Evolutionary conservation across 1,139 yeast genomes (phyloP).

Genomic region (Magnusiomyces tetraspermus): DNA sequence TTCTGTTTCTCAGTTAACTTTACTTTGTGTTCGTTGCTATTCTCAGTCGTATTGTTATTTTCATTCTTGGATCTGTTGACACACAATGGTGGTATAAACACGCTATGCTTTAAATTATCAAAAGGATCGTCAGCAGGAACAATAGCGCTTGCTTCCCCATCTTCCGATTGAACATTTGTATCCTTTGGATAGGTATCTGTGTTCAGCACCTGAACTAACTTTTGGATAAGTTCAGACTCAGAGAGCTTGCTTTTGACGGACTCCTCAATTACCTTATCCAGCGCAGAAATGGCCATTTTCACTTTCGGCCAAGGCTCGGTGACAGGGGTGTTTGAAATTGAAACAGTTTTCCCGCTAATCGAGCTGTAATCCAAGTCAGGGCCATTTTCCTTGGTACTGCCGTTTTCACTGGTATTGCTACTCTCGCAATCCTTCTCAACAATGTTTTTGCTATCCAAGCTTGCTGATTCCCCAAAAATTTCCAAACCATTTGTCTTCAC

Average conservation of each 20-base stretch:
- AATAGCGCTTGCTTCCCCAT: no score
- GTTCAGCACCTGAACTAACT: conserved; percentile 48
- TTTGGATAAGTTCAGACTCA: conserved; percentile 40
- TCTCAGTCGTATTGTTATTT: no score
- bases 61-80: conserved; percentile 1
- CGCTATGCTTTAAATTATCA: conserved; percentile 45
- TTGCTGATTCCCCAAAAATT: not conserved
- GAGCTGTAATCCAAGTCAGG: conserved; percentile 6
- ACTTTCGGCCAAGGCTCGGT: conserved; percentile 70
- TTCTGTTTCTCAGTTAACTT: not conserved
- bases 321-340: conserved; percentile 54
- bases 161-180: conserved; percentile 16
- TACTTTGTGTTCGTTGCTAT: no score
- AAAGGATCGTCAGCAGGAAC: conserved; percentile 22
- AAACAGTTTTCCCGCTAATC: conserved; percentile 34
- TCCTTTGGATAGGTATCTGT: conserved; percentile 35
- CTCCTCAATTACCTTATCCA: conserved; percentile 36
- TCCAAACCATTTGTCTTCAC: not conserved
- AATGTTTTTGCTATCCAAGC: no score
- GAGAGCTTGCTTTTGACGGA: conserved; percentile 25
- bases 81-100: conserved; percentile 61
- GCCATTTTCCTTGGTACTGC: not conserved
- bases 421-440: no score
- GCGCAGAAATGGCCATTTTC: conserved; percentile 39
- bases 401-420: no score